These are phyloP conservation scores for Centrapalus pauciflorus DNA, from an alignment of 129 eudicot genomes.

Conservation along the genomic window DNA sequence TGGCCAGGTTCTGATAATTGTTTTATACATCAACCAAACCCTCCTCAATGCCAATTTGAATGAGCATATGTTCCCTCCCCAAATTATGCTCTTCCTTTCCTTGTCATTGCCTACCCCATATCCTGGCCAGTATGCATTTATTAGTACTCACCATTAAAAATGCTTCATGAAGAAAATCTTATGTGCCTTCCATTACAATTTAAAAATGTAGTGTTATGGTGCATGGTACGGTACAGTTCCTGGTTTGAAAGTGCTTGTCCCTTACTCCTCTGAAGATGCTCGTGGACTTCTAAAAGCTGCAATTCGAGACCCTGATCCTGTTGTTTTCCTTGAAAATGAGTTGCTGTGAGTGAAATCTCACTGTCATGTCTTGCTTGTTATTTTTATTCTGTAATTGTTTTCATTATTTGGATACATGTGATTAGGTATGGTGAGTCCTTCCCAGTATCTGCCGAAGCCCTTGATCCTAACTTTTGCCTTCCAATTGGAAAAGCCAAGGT, in stretches of 20 bases:
- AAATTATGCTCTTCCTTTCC: no score
- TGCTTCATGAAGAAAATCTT: neutral
- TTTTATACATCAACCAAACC: no score
- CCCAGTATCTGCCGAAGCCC: constrained; percentile 82
- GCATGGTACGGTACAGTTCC: constrained; percentile 92
- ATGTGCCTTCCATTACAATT: neutral
- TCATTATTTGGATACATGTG: neutral
- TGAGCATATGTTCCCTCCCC: no score
- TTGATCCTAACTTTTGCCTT: constrained; percentile 81
- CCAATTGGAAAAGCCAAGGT: constrained; percentile 99
- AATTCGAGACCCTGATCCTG: constrained; percentile 96
- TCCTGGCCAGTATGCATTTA: no score
- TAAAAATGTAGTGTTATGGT: constrained; percentile 79
- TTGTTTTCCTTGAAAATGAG: constrained; percentile 93
- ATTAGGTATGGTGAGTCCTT: constrained; percentile 85
- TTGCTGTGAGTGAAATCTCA: constrained; percentile 50
- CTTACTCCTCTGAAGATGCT: constrained; percentile 95
- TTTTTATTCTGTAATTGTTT: neutral
- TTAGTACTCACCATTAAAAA: no score
- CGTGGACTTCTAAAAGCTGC: constrained; percentile 97
- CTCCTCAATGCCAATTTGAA: no score
- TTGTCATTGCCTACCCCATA: no score
- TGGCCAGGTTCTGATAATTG: no score
- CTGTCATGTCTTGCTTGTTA: neutral
- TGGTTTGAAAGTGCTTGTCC: constrained; percentile 83